Evolutionary conservation across 2,329 filamentous ascomycete species (phyloP), one percentile per base, ranked within the genome.

Genomic region (Elsinoe perseae): DNA sequence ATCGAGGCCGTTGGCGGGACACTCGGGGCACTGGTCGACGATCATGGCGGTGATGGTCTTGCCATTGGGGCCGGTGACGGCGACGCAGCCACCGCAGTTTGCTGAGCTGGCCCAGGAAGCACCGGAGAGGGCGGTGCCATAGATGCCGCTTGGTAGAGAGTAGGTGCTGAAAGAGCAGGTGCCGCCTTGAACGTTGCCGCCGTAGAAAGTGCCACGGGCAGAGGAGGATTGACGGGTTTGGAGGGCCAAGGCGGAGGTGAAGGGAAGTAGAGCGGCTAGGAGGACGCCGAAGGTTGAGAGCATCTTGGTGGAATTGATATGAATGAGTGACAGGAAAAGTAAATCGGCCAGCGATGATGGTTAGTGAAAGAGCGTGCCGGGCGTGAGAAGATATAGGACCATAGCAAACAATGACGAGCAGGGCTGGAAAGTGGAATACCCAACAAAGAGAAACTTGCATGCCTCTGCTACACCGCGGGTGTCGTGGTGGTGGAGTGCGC

Each of bases 121-220:
- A 36, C 76, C 76, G 0, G 82, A 81, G 50, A 83, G 75, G 1
- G 84, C 84, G 8, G 82, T 83, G 56, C 84, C 84, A 62, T 73
- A 80, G 56, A 86, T 68, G 10, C 73, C 72, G 9, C 76, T 72
- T 5, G 83, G 82, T 23, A 86, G 71, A 2, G 76, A 82, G 71
- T 85, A 85, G 52, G 76, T 79, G 6, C 74, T 73, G 73, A 86
- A 85, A 10, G 78, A 81, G 69, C 84, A 87, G 58, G 75, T 77
- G 59, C 84, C 84, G 21, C 57, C 59, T 34, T 53, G 50, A 8
- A 58, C 61, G 54, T 66, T 65, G 28, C 64, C 64, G 21, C 63
- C 63, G 43, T 65, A 64, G 59, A 62, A 64, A 16, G 62, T 64
- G 10, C 62, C 63, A 34, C 61, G 27, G 36, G 62, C 64, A 38